phyloP scores from a whole-genome alignment of 2,329 filamentous ascomycete species.

The Fusarium ambrosium region DNA sequence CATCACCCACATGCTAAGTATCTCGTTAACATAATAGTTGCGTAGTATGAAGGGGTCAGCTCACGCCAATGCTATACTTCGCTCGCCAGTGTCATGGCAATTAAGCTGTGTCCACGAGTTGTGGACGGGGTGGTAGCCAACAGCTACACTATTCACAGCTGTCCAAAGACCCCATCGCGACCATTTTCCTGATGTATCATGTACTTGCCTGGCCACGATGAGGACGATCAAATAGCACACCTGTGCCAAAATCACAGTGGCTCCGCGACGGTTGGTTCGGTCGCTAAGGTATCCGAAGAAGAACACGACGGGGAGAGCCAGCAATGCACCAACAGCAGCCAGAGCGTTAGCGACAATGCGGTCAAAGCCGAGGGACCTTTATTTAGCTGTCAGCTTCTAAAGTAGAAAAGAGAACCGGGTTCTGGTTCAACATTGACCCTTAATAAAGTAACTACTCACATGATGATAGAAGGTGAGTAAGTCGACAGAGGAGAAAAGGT shows the following conservation, averaged over 20 bases:
- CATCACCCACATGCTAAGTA: conserved; percentile 60
- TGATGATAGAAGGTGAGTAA: conserved; percentile 29
- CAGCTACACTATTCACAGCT: conserved; percentile 62
- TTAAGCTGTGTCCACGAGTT: conserved; percentile 68
- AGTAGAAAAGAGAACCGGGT: neutral
- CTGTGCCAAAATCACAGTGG: conserved; percentile 17
- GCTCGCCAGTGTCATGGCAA: conserved; percentile 53
- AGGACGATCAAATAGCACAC: conserved; percentile 7
- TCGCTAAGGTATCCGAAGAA: conserved; percentile 63
- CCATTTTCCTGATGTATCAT: conserved; percentile 61
- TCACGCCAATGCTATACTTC: conserved; percentile 60
- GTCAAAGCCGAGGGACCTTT: conserved; percentile 59
- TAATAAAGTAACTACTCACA: conserved; percentile 1
- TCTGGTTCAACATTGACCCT: neutral
- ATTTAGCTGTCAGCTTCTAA: neutral
- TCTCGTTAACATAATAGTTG: conserved; percentile 1
- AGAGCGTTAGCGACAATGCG: conserved; percentile 62
- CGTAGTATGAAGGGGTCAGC: conserved; percentile 19
- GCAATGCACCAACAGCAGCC: conserved; percentile 55
- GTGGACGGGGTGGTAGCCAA: conserved; percentile 67
- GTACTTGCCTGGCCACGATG: conserved; percentile 8
- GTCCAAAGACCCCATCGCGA: conserved; percentile 65
- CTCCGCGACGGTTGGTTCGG: conserved; percentile 51
- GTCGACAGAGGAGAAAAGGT: conserved; percentile 31
- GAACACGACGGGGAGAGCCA: conserved; percentile 62